Percentiles rank a stretch among this genome's conserved stretches.
phyloP scores from a whole-genome alignment of 345 rosid genomes.

The Acer campestre region DNA sequence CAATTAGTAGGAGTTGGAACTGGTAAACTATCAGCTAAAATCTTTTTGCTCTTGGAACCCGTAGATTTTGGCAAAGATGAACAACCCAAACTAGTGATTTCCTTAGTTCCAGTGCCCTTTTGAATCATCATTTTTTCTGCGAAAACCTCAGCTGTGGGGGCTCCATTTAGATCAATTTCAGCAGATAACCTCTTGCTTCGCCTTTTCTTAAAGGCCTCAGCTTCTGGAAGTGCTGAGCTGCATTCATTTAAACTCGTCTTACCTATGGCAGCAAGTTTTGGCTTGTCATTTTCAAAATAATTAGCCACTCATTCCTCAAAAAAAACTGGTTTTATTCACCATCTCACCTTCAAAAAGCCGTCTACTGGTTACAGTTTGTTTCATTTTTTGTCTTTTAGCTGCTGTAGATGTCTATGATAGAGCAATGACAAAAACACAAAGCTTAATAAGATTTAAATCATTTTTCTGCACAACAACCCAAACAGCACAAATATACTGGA shows the following conservation, averaged over 20 bases:
- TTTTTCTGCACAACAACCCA: neutral
- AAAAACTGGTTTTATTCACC: neutral
- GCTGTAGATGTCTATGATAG: constrained; percentile 18
- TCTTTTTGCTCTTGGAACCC: constrained; percentile 11
- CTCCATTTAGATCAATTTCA: constrained; percentile 17
- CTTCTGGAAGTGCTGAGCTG: constrained; percentile 27
- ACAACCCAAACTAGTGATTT: constrained; percentile 21
- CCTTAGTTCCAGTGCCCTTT: constrained; percentile 16
- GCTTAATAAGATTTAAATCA: neutral
- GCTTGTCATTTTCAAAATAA: neutral
- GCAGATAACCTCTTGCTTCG: constrained; percentile 13
- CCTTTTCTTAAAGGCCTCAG: constrained; percentile 24
- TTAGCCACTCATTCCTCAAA: neutral
- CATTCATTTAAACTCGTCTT: constrained; percentile 30
- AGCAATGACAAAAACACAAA: constrained; percentile 3
- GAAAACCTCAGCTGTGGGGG: constrained; percentile 16
- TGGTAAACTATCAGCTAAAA: constrained; percentile 11
- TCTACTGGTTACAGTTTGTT: constrained; percentile 15
- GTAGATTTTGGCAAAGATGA: constrained; percentile 10
- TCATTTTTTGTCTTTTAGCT: constrained; percentile 23
- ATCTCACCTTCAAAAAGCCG: constrained; percentile 25
- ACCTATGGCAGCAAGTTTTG: constrained; percentile 31
- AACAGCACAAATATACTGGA: neutral
- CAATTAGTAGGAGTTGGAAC: constrained; percentile 26
- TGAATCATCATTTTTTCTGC: constrained; percentile 17